Percentiles rank a stretch among this genome's conserved stretches.
phyloP scores from a whole-genome alignment of 2,329 filamentous ascomycete species.

The Pestalotiopsis sp. region DNA sequence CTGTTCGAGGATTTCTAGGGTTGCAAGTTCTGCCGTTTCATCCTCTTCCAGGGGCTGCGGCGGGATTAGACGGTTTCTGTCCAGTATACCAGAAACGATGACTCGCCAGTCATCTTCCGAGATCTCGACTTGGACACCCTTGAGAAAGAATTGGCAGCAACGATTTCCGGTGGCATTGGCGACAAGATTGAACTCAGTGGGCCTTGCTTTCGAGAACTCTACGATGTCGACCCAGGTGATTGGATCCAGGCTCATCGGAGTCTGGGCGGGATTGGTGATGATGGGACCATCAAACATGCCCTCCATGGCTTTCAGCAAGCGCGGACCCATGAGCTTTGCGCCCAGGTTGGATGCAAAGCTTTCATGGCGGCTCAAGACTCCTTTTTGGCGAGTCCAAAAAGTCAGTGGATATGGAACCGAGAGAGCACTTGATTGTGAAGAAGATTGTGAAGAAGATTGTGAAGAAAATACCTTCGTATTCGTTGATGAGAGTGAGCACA shows the following conservation, averaged over 20 bases:
- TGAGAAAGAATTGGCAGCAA: conserved; percentile 80
- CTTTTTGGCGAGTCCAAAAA: conserved; percentile 34
- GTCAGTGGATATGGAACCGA: conserved; percentile 2
- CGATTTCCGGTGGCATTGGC: conserved; percentile 68
- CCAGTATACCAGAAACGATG: conserved; percentile 79
- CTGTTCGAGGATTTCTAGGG: conserved; percentile 80
- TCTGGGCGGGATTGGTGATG: conserved; percentile 52
- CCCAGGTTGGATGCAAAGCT: conserved; percentile 84
- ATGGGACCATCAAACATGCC: conserved; percentile 83
- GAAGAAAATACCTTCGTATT: conserved; percentile 66
- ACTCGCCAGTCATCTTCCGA: conserved; percentile 85
- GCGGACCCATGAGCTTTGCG: conserved; percentile 79
- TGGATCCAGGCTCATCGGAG: conserved; percentile 53
- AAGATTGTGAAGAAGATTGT: too few species aligned
- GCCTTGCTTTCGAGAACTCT: conserved; percentile 79
- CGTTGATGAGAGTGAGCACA: conserved; percentile 70
- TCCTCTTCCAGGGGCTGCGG: conserved; percentile 82
- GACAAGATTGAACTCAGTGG: conserved; percentile 74
- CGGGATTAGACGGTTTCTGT: conserved; percentile 72
- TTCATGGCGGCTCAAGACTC: conserved; percentile 81
- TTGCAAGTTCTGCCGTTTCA: conserved; percentile 82
- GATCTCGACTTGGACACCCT: conserved; percentile 81
- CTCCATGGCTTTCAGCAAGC: conserved; percentile 84
- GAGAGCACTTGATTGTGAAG: too few species aligned
- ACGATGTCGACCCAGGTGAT: conserved; percentile 87